Evolutionary conservation across 257 asterid genomes (phyloP).

Genomic region (Paraleonurus japonicus): DNA sequence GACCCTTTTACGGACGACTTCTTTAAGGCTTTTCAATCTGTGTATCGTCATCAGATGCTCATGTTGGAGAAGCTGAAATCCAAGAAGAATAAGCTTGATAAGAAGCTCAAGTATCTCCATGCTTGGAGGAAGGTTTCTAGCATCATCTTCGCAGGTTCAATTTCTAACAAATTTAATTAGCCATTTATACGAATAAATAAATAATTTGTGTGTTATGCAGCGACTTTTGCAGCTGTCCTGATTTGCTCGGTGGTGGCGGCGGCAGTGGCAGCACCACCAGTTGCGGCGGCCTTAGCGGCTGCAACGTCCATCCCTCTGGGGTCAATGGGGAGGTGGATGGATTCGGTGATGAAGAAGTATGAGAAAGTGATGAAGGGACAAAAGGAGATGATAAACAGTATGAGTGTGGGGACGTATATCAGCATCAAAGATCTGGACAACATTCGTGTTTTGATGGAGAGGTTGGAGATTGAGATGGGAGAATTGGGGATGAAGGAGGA

Average conservation of each 20-base stretch:
- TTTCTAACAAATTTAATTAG: not conserved
- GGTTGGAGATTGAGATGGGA: conserved; percentile 44
- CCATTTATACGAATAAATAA: not conserved
- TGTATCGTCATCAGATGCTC: conserved; percentile 53
- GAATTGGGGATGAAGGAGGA: conserved; percentile 32
- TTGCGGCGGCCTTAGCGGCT: conserved; percentile 60
- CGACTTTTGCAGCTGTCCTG: conserved; percentile 57
- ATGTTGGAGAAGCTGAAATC: conserved; percentile 73
- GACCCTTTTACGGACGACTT: conserved; percentile 79
- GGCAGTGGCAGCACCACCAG: conserved; percentile 70
- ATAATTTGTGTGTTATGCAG: conserved; percentile 17
- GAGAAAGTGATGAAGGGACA: conserved; percentile 50
- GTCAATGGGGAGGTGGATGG: conserved; percentile 66
- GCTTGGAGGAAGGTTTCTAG: conserved; percentile 77
- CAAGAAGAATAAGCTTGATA: conserved; percentile 65
- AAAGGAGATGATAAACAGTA: conserved; percentile 42
- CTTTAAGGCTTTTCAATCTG: conserved; percentile 55
- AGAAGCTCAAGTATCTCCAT: conserved; percentile 50
- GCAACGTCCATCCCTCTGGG: conserved; percentile 62
- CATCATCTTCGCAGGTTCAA: conserved; percentile 43
- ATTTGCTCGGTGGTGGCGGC: conserved; percentile 80
- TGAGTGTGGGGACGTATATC: conserved; percentile 49
- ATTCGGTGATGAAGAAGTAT: conserved; percentile 46
- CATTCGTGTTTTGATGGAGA: conserved; percentile 38
- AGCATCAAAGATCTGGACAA: conserved; percentile 54